Base-by-base conservation (phyloP, 75 land plant species). In the Cryptomeria japonica region DNA sequence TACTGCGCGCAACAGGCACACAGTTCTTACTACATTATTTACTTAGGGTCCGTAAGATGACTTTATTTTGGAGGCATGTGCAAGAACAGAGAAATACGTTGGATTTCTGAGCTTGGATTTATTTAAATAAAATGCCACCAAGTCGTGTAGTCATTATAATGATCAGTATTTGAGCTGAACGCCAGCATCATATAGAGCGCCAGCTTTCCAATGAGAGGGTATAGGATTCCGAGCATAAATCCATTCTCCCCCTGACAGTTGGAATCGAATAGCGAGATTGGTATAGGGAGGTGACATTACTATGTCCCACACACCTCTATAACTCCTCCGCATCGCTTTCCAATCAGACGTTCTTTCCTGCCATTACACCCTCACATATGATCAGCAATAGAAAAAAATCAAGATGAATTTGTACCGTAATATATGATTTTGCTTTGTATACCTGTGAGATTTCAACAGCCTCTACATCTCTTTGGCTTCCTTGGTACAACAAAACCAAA, bases 401-500 rank as follows among this genome's bases (percentile, higher is more conserved):
- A 11, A 49, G 11, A 49, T 49, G 51, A 49, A 9, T 49, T 49
- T 49, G 51, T 0, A 49, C 9, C 0, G 0, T 49, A 49, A 49
- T 49, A 10, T 49, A 49, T 49, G 51, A 56, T 18, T 18, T 19
- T 56, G 61, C 0, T 19, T 15, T 56, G 22, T 3, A 11, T 91
- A 91, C 94, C 94, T 87, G 89, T 88, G 90, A 90, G 3, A 93
- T 1, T 25, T 93, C 88, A 5, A 91, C 88, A 3, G 86, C 84
- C 6, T 84, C 15, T 83, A 91, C 78, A n/a, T 91, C 92, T 42
- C 84, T 83, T 38, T 72, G 19, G 3, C 92, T 91, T n/a, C 87
- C 90, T 84, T 53, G 56, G 84, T 93, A 91, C 19, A 90, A 22
- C 1, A 90, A 28, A 2, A 91, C 42, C 0, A 93, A 13, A 75